Evolutionary conservation across 495 filamentous ascomycete species (phyloP), one percentile per base, ranked within the genome.

Genomic region (Podospora pseudopauciseta): DNA sequence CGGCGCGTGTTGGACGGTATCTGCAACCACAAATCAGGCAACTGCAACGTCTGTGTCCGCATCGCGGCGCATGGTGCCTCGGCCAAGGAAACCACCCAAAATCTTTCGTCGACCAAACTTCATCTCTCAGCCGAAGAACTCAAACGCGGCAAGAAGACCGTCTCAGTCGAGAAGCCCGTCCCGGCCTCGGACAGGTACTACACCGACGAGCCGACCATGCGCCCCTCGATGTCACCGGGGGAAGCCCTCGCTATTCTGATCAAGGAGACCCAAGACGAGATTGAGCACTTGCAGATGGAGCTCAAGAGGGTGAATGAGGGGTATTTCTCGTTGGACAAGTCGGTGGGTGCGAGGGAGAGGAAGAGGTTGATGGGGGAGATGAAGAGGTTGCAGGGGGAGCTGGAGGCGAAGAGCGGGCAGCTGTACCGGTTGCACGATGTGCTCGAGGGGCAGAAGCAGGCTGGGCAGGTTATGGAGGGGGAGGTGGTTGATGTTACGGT

Each of bases 401-500:
- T 94, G 56, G 91, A 95, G 74, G 81, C 83, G 68, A 94, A 94
- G 77, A 86, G 88, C n/a, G 91, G 93, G 67, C 91, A 96, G 74
- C 89, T 97, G 56, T 97, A 97, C 75, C 85, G 87, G 7, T 82
- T 97, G 6, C 93, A 96, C 68, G 94, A 98, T 73, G 93, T 97
- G 7, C 84, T 96, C 9, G 94, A 97, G 75, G 92, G 90, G 9
- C 89, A 91, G 74, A 91, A 90, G 80, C 76, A 82, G 63, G 81
- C 83, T 23, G 88, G 87, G 1, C 84, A 86, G 67, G 80, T 88
- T 64, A 89, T 94, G 82, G 87, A 80, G 0, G 82, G 86, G 69
- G 83, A 88, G 27, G 86, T 89, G 67, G 82, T 92, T 63, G 90
- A 93, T 66, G 80, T 89, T 39, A 91, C 91, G 0, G 80, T 93